Evolutionary conservation across 2,329 filamentous ascomycete species (phyloP).

Genomic region (Aspergillus sp.): DNA sequence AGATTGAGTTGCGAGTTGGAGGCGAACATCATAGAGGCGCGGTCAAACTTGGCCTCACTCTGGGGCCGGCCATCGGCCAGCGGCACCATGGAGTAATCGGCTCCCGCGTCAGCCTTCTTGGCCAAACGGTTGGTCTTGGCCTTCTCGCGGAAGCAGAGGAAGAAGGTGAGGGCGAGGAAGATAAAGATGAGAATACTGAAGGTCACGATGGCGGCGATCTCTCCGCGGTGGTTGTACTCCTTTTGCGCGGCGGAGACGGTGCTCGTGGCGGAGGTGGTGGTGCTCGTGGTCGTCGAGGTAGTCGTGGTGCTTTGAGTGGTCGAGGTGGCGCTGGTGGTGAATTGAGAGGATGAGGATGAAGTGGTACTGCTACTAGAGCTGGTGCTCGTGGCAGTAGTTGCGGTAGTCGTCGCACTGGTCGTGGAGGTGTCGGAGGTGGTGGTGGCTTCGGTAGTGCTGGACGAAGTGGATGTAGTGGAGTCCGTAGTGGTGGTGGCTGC

Average conservation of each 20-base stretch:
- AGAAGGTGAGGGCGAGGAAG: conserved; percentile 2
- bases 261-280: conserved; percentile 6
- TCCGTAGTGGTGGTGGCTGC: neutral
- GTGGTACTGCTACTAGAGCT: neutral
- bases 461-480: neutral
- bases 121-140: neutral
- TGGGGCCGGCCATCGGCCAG: neutral
- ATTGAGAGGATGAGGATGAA: conserved; percentile 6
- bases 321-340: conserved; percentile 5
- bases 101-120: neutral
- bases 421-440: conserved; percentile 2
- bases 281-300: conserved; percentile 6
- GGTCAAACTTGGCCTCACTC: conserved; percentile 9
- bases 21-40: conserved; percentile 11
- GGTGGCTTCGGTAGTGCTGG: conserved; percentile 2
- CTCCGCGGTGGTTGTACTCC: conserved; percentile 4
- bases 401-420: neutral
- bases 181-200: conserved; percentile 1
- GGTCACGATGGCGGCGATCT: conserved; percentile 6
- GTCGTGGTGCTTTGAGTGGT: conserved; percentile 8
- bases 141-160: neutral
- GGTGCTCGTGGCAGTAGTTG: neutral
- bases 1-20: neutral
- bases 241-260: neutral
- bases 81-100: conserved; percentile 8